Conservation (phyloP, 306 rosid species). For the Vigna trinervia region DNA sequence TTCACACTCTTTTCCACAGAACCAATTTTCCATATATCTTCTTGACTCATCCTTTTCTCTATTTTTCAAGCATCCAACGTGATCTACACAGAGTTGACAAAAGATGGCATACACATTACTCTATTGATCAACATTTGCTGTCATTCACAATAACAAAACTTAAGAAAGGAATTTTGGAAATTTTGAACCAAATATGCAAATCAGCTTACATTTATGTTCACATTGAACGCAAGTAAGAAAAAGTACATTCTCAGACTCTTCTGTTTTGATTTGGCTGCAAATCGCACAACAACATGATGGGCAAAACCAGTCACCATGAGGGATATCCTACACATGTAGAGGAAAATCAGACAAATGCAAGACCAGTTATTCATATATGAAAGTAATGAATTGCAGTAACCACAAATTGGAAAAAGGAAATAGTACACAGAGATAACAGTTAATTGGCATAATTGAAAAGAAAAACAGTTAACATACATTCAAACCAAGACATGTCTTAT, state of each 20-base stretch:
- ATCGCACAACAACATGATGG: constrained; percentile 77
- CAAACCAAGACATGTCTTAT: constrained; percentile 68
- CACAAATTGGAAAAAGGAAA: constrained; percentile 4
- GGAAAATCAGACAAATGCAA: constrained; percentile 40
- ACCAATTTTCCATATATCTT: constrained; percentile 54
- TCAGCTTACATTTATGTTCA: constrained; percentile 70
- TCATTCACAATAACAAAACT: neutral
- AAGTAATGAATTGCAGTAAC: constrained; percentile 26
- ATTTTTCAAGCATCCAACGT: constrained; percentile 59
- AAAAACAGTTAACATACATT: constrained; percentile 57
- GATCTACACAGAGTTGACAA: constrained; percentile 63
- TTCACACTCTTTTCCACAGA: constrained; percentile 68
- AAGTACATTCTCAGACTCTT: constrained; percentile 38
- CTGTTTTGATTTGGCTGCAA: constrained; percentile 56
- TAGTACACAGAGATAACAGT: constrained; percentile 24
- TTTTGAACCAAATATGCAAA: constrained; percentile 35
- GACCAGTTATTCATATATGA: constrained; percentile 14
- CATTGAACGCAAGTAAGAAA: constrained; percentile 77
- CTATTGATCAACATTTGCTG: constrained; percentile 2
- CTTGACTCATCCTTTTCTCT: constrained; percentile 37
- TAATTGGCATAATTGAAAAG: constrained; percentile 35
- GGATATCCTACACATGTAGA: constrained; percentile 66
- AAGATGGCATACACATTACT: constrained; percentile 25
- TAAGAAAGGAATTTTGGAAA: constrained; percentile 21
- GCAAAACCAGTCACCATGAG: constrained; percentile 94